Conservation (phyloP, 192 early-diverging fungal species). For the Umbelopsis vinacea region DNA sequence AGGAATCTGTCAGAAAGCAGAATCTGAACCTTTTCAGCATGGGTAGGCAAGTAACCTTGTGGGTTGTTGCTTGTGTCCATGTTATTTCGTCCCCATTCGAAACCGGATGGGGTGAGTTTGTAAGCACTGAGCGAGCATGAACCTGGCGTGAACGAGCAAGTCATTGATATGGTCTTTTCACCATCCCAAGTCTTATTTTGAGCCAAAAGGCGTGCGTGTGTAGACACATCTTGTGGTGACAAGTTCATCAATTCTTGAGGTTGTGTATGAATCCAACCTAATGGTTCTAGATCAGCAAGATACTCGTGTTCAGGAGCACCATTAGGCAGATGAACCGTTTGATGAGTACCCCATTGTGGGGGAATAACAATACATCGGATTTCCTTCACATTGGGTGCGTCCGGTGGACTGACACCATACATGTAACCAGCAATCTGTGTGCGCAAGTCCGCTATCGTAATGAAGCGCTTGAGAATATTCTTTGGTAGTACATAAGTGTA, state of each 20-base stretch:
- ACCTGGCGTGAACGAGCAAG: constrained; percentile 97
- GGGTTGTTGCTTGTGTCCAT: constrained; percentile 87
- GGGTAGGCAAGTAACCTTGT: constrained; percentile 81
- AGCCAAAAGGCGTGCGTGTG: constrained; percentile 88
- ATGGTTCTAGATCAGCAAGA: constrained; percentile 89
- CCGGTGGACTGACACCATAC: constrained; percentile 89
- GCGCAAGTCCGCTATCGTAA: constrained; percentile 90
- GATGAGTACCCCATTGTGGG: constrained; percentile 98
- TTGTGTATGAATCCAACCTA: constrained; percentile 98
- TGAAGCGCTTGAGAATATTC: constrained; percentile 97
- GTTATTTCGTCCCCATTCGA: constrained; percentile 96
- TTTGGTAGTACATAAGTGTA: constrained; percentile 97
- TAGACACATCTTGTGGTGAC: constrained; percentile 89
- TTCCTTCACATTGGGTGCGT: constrained; percentile 94
- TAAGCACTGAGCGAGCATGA: constrained; percentile 96
- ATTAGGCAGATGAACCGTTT: constrained; percentile 90
- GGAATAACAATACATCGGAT: constrained; percentile 91
- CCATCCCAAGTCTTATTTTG: constrained; percentile 93
- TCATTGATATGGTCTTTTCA: constrained; percentile 89
- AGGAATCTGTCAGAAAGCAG: constrained; percentile 94
- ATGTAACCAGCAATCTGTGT: constrained; percentile 96
- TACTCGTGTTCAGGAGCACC: constrained; percentile 90
- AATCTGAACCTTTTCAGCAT: constrained; percentile 98
- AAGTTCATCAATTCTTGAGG: constrained; percentile 90
- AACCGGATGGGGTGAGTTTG: constrained; percentile 94